Conservation (phyloP, 2,329 filamentous ascomycete genomes). For the Decorospora gaudefroyi region DNA sequence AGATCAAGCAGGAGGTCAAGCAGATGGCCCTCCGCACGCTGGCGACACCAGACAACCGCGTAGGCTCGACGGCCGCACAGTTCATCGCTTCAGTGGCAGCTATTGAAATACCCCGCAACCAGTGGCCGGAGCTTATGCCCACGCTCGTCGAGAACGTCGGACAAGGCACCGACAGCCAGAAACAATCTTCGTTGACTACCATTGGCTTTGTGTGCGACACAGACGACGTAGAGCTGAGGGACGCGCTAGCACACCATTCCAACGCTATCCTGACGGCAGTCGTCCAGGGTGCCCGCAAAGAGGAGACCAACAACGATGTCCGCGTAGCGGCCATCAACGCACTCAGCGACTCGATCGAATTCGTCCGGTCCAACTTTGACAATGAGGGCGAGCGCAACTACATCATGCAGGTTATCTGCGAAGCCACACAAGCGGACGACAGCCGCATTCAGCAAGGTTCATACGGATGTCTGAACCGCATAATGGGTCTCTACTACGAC, state of each 20-base stretch:
- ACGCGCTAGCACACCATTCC: conserved; percentile 81
- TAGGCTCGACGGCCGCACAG: conserved; percentile 87
- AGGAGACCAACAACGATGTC: conserved; percentile 89
- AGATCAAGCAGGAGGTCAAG: conserved; percentile 88
- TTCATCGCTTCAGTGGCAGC: conserved; percentile 93
- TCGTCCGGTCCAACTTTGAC: conserved; percentile 97
- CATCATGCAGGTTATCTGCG: conserved; percentile 99
- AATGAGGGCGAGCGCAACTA: conserved; percentile 99
- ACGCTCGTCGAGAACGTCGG: conserved; percentile 91
- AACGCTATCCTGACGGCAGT: conserved; percentile 98
- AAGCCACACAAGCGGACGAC: conserved; percentile 94
- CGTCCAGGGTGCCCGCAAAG: conserved; percentile 94
- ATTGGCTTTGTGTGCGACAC: conserved; percentile 99
- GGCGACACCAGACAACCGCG: conserved; percentile 75
- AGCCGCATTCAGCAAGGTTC: conserved; percentile 90
- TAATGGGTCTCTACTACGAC: conserved; percentile 98
- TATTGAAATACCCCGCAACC: conserved; percentile 88
- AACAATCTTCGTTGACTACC: conserved; percentile 91
- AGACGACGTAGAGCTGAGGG: conserved; percentile 82
- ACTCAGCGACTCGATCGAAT: conserved; percentile 94
- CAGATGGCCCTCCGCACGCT: conserved; percentile 87
- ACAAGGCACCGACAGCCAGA: conserved; percentile 81
- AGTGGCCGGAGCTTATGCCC: conserved; percentile 92
- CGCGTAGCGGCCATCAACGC: conserved; percentile 91
- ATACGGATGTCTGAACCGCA: conserved; percentile 96